Conservation (phyloP, 1,284 basidiomycete genomes). For the Moniliella sp. region DNA sequence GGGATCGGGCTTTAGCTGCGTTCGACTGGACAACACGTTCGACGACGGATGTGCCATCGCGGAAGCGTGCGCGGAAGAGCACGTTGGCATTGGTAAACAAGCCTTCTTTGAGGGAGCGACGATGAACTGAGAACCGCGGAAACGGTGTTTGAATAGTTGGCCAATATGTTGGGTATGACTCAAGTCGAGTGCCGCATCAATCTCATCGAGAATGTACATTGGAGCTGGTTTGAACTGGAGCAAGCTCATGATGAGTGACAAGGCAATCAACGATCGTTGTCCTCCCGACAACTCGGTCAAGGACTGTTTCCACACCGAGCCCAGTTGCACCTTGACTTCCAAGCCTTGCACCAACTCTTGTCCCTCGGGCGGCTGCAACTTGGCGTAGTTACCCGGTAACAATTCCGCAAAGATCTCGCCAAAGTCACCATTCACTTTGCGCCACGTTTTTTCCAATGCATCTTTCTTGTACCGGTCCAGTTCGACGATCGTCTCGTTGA, state of each 20-base stretch:
- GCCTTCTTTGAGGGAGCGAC: conserved; percentile 87
- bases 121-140: conserved; percentile 92
- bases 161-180: conserved; percentile 90
- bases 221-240: conserved; percentile 98
- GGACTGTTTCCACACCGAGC: conserved; percentile 87
- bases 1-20: no score
- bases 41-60: conserved; percentile 74
- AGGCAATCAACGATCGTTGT: conserved; percentile 82
- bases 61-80: conserved; percentile 71
- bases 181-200: conserved; percentile 82
- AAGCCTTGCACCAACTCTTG: conserved; percentile 80
- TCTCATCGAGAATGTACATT: conserved; percentile 97
- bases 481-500: conserved; percentile 77
- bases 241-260: conserved; percentile 90
- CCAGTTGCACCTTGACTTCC: conserved; percentile 86
- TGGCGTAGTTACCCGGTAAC: conserved; percentile 85
- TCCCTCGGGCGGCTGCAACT: conserved; percentile 75
- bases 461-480: conserved; percentile 84
- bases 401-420: conserved; percentile 88
- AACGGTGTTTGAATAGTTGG: conserved; percentile 81
- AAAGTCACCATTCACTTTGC: conserved; percentile 86
- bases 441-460: conserved; percentile 78
- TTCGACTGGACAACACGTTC: no score
- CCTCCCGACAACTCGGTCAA: conserved; percentile 90
- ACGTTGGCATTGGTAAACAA: conserved; percentile 88